phyloP scores from a whole-genome alignment of 2,329 filamentous ascomycete genomes.

The Fusarium sp. region DNA sequence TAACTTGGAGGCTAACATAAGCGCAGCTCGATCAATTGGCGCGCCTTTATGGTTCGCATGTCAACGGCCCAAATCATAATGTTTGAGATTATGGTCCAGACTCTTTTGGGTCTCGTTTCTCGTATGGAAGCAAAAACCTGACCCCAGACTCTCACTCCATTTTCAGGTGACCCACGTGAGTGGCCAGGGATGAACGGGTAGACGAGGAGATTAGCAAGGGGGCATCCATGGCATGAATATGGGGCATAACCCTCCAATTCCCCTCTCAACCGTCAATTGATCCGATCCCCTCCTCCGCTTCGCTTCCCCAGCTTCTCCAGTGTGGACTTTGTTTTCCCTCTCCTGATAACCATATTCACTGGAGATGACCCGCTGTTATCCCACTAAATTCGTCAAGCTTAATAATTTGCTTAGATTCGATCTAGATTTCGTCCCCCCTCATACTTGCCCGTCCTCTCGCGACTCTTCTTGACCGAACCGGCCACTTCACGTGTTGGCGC shows the following conservation, averaged over 20 bases:
- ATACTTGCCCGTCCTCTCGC: too few relatives aligned
- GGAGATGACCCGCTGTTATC: constrained; percentile 11
- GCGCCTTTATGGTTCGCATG: constrained; percentile 11
- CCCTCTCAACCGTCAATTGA: neutral
- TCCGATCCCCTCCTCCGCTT: constrained; percentile 22
- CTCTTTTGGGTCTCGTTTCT: neutral
- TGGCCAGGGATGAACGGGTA: neutral
- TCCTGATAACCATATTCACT: constrained; percentile 33
- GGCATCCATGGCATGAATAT: neutral
- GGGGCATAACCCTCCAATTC: constrained; percentile 25
- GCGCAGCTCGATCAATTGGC: constrained; percentile 15
- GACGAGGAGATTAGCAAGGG: neutral
- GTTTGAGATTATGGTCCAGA: constrained; percentile 13
- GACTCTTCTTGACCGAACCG: too few relatives aligned
- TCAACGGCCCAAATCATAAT: neutral
- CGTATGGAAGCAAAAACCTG: neutral
- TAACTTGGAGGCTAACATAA: constrained; percentile 9
- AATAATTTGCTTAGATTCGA: too few relatives aligned
- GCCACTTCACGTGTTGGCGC: too few relatives aligned
- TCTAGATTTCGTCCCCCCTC: too few relatives aligned
- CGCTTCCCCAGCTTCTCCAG: constrained; percentile 32
- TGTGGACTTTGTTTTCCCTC: too few relatives aligned
- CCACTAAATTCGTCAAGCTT: neutral
- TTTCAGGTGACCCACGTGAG: constrained; percentile 17
- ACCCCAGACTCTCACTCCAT: neutral